Percentiles rank a stretch among this genome's conserved stretches.
Conservation (phyloP, 306 rosid species). For the Potentilla sterilis region DNA sequence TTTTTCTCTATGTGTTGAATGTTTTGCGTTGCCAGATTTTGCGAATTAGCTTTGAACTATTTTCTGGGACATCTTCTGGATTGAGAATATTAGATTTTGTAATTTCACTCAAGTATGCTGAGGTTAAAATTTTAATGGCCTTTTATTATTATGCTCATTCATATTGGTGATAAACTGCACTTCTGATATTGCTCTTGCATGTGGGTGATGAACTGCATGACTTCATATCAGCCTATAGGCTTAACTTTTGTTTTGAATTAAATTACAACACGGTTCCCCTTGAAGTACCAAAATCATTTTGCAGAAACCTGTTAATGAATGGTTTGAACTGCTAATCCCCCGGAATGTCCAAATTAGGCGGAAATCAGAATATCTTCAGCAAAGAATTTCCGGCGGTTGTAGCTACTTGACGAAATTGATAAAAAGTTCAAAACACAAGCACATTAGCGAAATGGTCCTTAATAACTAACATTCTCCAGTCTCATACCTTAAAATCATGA, state of each 20-base stretch:
- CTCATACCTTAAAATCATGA: not conserved
- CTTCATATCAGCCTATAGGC: not conserved
- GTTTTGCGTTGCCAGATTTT: conserved; percentile 1
- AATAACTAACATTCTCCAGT: not conserved
- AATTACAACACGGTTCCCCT: too few relatives aligned
- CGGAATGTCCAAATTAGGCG: too few relatives aligned
- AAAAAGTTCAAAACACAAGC: too few relatives aligned
- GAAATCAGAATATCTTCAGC: too few relatives aligned
- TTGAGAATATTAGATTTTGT: not conserved
- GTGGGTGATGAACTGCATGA: not conserved
- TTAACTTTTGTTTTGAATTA: too few relatives aligned
- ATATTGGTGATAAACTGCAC: not conserved
- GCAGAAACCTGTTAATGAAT: too few relatives aligned
- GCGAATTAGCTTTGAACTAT: not conserved
- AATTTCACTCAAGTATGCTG: not conserved
- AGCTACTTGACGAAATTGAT: too few relatives aligned
- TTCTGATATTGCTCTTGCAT: not conserved
- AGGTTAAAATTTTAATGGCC: not conserved
- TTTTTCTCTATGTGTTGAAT: not conserved
- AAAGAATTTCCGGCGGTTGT: too few relatives aligned
- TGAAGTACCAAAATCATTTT: too few relatives aligned
- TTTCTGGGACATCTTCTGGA: not conserved
- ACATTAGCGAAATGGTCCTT: too few relatives aligned
- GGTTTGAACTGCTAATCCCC: too few relatives aligned
- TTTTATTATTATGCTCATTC: not conserved